Conservation (phyloP, 768 basidiomycete genomes). For the Mrakia hoshinonis region DNA sequence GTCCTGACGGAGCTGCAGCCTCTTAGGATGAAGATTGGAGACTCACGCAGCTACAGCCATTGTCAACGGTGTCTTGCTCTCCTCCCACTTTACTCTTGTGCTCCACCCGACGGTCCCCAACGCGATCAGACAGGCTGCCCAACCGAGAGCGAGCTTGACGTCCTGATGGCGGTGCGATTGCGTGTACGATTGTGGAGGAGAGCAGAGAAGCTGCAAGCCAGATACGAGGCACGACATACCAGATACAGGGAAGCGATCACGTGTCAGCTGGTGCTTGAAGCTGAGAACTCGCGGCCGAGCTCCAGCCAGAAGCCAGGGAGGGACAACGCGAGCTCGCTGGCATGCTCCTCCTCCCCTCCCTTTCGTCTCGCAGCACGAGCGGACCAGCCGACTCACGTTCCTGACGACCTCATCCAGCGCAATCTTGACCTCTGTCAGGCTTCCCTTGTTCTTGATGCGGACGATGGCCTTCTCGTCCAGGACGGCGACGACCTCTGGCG, state of each 20-base stretch:
- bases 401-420: conserved; percentile 77
- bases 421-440: conserved; percentile 49
- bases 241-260: neutral
- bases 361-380: neutral
- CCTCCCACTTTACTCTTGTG: conserved; percentile 79
- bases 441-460: conserved; percentile 52
- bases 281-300: neutral
- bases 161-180: conserved; percentile 82
- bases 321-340: neutral
- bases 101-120: conserved; percentile 56
- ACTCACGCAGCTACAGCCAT: conserved; percentile 69
- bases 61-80: conserved; percentile 71
- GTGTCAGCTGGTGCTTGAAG: neutral
- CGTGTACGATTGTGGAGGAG: conserved; percentile 53
- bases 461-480: conserved; percentile 32
- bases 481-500: neutral
- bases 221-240: neutral
- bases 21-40: neutral
- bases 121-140: conserved; percentile 74
- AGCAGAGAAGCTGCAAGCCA: conserved; percentile 19
- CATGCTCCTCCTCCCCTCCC: neutral
- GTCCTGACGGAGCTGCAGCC: neutral
- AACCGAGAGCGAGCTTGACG: conserved; percentile 75
- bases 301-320: neutral
- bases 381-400: conserved; percentile 53